Base-by-base conservation (phyloP, 2,329 filamentous ascomycete species). In the Penicillium sp. region DNA sequence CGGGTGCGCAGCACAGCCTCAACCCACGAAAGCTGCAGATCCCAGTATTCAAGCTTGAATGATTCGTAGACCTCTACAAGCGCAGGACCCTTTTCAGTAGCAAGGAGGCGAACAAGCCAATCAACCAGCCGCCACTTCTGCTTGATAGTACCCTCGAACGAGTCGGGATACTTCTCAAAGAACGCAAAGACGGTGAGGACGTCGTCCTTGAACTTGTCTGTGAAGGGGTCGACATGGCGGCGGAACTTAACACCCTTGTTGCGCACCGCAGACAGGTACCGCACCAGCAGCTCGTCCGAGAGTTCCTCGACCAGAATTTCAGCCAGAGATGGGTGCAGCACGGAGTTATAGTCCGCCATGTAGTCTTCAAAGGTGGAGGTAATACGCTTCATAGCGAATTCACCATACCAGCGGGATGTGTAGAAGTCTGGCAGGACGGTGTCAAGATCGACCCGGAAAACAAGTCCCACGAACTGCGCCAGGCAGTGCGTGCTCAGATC, bases 361-460 rank as follows among this genome's bases (percentile, higher is more conserved):
- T 99, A 99, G 75, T 97, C 94, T 64, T 96, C 90, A 70, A 99
- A 93, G 0, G 94, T 99, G 26, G 88, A 90, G 44, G 91, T 88
- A 79, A 99, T 96, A 66, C 93, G 90, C 67, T 91, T 91, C 85
- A 99, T 93, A 53, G 89, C 88, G 38, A 88, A 91, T 67, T 86
- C 85, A 40, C 83, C 78, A 75, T 99, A 99, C 94, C 94, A 99
- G 60, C 85, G 84, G 9, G 86, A 81, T 0, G 92, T 97, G 79
- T 97, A 99, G 78, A 97, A 92, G 61, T 94, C 89, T 42, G 88
- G 83, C 70, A 96, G 86, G 36, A 95, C 91, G 26, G 85, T 73
- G 61, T 83, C 84, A 80, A 99, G 96, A 80, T 99, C 94, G 64
- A 96, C 88, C 37, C 84, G 81, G 78, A 99, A 96, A 70, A 99